A percentile compares a stretch with the other conserved stretches of the same genome.
These are phyloP conservation scores for Rutstroemia sydowiana DNA, from an alignment of 2,329 filamentous ascomycete species.

Conservation along the genomic window DNA sequence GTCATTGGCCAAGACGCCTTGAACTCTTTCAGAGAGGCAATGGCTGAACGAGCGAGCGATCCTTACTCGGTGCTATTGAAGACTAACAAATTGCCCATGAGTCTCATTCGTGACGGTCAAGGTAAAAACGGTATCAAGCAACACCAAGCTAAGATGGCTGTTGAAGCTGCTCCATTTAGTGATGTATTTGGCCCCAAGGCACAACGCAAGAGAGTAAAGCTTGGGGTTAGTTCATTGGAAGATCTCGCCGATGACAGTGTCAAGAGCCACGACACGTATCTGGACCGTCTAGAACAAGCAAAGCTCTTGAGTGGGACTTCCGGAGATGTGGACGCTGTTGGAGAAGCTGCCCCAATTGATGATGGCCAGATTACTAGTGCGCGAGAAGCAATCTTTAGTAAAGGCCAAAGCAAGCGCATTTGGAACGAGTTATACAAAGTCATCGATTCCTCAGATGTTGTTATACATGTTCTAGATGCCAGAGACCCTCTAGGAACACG, in stretches of 20 bases:
- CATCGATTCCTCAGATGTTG: slow-evolving; percentile 90
- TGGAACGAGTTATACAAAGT: slow-evolving; percentile 97
- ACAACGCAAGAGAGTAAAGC: slow-evolving; percentile 85
- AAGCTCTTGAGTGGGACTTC: slow-evolving; percentile 67
- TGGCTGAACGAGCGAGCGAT: slow-evolving; percentile 82
- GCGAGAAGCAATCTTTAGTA: slow-evolving; percentile 83
- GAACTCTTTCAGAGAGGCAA: slow-evolving; percentile 79
- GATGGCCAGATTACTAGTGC: slow-evolving; percentile 50
- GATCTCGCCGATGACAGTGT: slow-evolving; percentile 76
- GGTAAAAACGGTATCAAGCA: slow-evolving; percentile 80
- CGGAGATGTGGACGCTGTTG: slow-evolving; percentile 42
- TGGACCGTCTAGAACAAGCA: slow-evolving; percentile 72
- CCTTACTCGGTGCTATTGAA: slow-evolving; percentile 94
- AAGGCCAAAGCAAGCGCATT: slow-evolving; percentile 91
- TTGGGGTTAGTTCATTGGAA: slow-evolving; percentile 71
- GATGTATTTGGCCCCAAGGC: slow-evolving; percentile 92
- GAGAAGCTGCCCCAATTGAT: slow-evolving; percentile 36
- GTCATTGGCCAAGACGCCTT: slow-evolving; percentile 84
- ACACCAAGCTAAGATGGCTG: slow-evolving; percentile 87
- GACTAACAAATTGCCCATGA: slow-evolving; percentile 95
- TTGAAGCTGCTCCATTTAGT: slow-evolving; percentile 78
- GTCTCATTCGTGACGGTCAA: slow-evolving; percentile 73
- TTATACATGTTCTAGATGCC: slow-evolving; percentile 90
- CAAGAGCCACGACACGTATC: slow-evolving; percentile 73
- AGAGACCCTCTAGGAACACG: slow-evolving; percentile 84